Percentiles rank a stretch among this genome's conserved stretches.
phyloP scores from a whole-genome alignment of 495 filamentous ascomycete genomes.

The Xylaria venustula region DNA sequence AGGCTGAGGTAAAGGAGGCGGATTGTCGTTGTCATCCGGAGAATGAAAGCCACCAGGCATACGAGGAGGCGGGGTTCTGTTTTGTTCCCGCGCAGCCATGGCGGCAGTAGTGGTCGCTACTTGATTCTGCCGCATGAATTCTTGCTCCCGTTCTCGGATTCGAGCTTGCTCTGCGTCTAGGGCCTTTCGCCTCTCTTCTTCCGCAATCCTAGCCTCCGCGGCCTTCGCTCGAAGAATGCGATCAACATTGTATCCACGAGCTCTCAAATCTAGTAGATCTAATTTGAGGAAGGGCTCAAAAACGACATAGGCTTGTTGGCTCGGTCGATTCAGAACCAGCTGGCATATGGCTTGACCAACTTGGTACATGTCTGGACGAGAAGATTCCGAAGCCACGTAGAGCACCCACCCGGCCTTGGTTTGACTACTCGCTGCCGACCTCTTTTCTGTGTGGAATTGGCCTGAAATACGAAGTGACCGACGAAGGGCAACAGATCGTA shows the following conservation, averaged over 20 bases:
- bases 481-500: slow-evolving; percentile 70
- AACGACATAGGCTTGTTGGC: slow-evolving; percentile 78
- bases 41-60: slow-evolving; percentile 75
- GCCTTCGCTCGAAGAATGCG: slow-evolving; percentile 83
- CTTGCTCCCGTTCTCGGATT: slow-evolving; percentile 60
- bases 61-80: slow-evolving; percentile 28
- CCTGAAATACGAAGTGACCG: slow-evolving; percentile 66
- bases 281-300: slow-evolving; percentile 81
- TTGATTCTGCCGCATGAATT: slow-evolving; percentile 46
- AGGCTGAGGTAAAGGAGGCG: slow-evolving; percentile 21
- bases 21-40: slow-evolving; percentile 38
- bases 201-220: slow-evolving; percentile 79
- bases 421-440: slow-evolving; percentile 58
- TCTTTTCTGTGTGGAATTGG: slow-evolving; percentile 64
- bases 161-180: slow-evolving; percentile 70
- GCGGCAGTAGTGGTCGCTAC: slow-evolving; percentile 23
- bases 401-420: slow-evolving; percentile 33
- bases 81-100: slow-evolving; percentile 34
- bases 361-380: slow-evolving; percentile 76
- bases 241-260: slow-evolving; percentile 91
- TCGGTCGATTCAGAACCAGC: slow-evolving; percentile 76
- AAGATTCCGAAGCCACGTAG: slow-evolving; percentile 50
- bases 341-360: slow-evolving; percentile 80
- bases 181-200: slow-evolving; percentile 74
- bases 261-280: slow-evolving; percentile 71